phyloP scores from a whole-genome alignment of 2,329 filamentous ascomycete species.

The Scleromitrula shiraiana region DNA sequence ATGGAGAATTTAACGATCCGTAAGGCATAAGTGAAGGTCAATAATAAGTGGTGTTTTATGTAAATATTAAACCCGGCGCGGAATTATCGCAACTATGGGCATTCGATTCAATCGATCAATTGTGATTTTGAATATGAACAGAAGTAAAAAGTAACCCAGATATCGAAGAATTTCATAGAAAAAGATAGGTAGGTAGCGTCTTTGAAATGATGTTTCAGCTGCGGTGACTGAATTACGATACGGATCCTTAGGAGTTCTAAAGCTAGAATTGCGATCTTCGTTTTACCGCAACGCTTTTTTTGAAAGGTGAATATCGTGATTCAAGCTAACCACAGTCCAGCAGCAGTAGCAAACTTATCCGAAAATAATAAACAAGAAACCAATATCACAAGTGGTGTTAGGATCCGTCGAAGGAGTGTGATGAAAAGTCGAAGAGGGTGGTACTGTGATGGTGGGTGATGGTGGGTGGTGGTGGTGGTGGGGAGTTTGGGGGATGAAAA shows the following conservation, averaged over 20 bases:
- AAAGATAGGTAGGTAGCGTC: not conserved
- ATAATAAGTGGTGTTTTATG: not conserved
- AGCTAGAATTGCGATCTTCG: not conserved
- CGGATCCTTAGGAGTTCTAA: not conserved
- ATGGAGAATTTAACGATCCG: conserved; percentile 65
- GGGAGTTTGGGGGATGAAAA: not conserved
- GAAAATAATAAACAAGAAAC: not conserved
- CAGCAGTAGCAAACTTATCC: not conserved
- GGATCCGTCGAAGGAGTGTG: too few relatives aligned
- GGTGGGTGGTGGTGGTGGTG: not conserved
- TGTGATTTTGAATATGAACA: not conserved
- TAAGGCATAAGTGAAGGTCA: conserved; percentile 52
- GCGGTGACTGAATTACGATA: not conserved
- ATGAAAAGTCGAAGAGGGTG: not conserved
- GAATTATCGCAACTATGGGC: conserved; percentile 4
- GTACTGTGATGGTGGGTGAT: not conserved
- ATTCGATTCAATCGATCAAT: conserved; percentile 5
- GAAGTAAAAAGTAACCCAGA: not conserved
- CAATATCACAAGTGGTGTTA: not conserved
- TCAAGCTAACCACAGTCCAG: conserved; percentile 9
- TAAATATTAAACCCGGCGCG: conserved; percentile 1
- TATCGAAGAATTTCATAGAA: not conserved
- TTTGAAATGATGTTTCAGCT: conserved; percentile 8
- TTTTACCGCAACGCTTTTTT: not conserved
- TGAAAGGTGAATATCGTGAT: too few relatives aligned